Evolutionary conservation across 2,329 filamentous ascomycete genomes (phyloP), one percentile per base, ranked within the genome.

Genomic region (Atkinsonella texensis): DNA sequence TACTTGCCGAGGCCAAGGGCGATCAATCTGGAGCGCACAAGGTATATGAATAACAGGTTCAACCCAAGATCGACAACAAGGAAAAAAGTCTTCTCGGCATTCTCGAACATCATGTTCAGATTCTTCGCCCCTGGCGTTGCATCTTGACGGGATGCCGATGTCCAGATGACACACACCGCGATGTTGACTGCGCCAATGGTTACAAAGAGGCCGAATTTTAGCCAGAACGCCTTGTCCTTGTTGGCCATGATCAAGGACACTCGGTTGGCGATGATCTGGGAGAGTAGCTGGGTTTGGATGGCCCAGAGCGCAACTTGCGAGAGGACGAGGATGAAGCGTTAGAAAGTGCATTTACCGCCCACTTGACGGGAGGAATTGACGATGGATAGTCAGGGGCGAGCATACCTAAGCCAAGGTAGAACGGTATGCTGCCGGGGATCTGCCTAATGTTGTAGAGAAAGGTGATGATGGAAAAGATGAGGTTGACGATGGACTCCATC

Each of bases 1-100:
- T 77, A 78, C 56, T 78, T 78, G 4, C 66, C 65, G 8, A 77
- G 61, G 2, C 74, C 74, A 50, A 66, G 61, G 38, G 75, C 70
- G 50, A 70, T 68, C 49, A 77, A 64, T 0, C 73, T 69, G 13
- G 63, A 64, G 45, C 73, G 70, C 28, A 77, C 74, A 2, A 66
- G 62, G 12, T 63, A 61, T 2, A 79, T 59, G 57, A 80, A 80
- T 56, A 73, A 74, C 53, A 65, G 63, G 51, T 79, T 80, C 13
- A 80, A 65, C 0, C 58, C 61, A 3, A 69, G 66, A 48, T 79
- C 76, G 1, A 76, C 64, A 1, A 75, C 49, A 0, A 77, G 60
- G 51, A 77, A 76, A 11, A 79, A 65, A 0, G 68, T 62, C 56
- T 79, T 80, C 46, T 63, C 60, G 1, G 52, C 52, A 23, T 56